Evolutionary conservation across 345 rosid genomes (phyloP).

Genomic region (Euphorbia tirucalli): DNA sequence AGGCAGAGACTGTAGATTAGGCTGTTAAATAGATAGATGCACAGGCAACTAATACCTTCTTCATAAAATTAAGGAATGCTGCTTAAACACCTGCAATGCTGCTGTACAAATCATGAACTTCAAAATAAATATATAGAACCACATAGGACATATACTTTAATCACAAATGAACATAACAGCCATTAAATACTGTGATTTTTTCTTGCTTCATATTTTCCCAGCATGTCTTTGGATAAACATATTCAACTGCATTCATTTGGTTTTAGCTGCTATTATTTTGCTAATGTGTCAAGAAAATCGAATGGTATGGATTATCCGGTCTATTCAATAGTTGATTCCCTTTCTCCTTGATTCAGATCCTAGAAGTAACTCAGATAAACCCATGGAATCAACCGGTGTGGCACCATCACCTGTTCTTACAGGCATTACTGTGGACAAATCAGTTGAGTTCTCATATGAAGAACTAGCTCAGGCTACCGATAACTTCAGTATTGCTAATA

Average conservation of each 20-base stretch:
- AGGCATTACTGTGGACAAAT: constrained; percentile 76
- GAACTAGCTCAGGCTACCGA: constrained; percentile 89
- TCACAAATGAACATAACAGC: neutral
- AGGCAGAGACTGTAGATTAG: too few species aligned
- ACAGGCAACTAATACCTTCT: neutral
- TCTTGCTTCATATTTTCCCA: neutral
- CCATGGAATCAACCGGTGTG: constrained; percentile 28
- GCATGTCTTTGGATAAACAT: neutral
- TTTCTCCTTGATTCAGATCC: constrained; percentile 30
- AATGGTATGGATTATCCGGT: constrained; percentile 2
- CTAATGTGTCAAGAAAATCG: constrained; percentile 9
- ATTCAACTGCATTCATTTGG: neutral
- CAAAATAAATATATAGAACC: neutral
- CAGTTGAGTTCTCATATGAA: constrained; percentile 83
- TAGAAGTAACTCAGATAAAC: constrained; percentile 29
- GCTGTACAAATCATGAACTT: neutral
- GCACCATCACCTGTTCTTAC: constrained; percentile 44
- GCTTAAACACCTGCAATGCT: neutral
- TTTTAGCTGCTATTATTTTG: neutral
- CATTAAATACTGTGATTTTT: neutral
- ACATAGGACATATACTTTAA: neutral
- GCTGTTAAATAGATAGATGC: too few species aligned
- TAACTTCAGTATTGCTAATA: constrained; percentile 75
- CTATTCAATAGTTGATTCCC: constrained; percentile 10
- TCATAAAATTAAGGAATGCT: neutral